Percentiles rank a stretch among this genome's conserved stretches.
phyloP scores from a whole-genome alignment of 2,329 filamentous ascomycete species.

The Lecanicillium sp. region DNA sequence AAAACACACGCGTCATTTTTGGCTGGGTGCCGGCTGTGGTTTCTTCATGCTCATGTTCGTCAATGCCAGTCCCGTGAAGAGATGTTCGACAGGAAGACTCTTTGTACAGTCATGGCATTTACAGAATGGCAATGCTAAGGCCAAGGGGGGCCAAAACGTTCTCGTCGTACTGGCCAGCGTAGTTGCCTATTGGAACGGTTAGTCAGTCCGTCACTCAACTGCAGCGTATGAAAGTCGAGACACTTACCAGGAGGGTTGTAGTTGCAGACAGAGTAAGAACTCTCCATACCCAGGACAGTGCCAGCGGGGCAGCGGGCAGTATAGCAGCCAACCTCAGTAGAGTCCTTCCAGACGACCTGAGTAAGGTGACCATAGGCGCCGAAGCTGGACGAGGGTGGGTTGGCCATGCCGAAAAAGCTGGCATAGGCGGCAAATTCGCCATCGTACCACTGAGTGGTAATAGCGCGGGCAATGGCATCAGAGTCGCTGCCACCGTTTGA shows the following conservation, averaged over 20 bases:
- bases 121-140: conserved; percentile 8
- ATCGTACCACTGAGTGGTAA: conserved; percentile 87
- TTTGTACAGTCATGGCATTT: conserved; percentile 1
- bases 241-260: conserved; percentile 65
- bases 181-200: conserved; percentile 38
- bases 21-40: too few relatives aligned
- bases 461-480: conserved; percentile 55
- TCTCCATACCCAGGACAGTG: conserved; percentile 39
- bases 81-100: background rate
- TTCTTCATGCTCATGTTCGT: conserved; percentile 6
- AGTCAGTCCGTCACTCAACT: conserved; percentile 6
- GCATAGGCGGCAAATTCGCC: conserved; percentile 54
- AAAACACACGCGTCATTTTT: too few relatives aligned
- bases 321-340: conserved; percentile 42
- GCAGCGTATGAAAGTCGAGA: too few relatives aligned
- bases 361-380: conserved; percentile 52
- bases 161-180: conserved; percentile 37
- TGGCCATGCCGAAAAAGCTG: conserved; percentile 49
- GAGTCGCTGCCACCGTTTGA: conserved; percentile 23
- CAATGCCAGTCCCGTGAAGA: conserved; percentile 7
- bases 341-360: conserved; percentile 34
- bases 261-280: conserved; percentile 85
- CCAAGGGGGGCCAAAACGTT: conserved; percentile 39
- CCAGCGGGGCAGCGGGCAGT: conserved; percentile 59
- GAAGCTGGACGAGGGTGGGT: conserved; percentile 56